Conservation (phyloP, 345 rosid genomes). For the Hevea brasiliensis region DNA sequence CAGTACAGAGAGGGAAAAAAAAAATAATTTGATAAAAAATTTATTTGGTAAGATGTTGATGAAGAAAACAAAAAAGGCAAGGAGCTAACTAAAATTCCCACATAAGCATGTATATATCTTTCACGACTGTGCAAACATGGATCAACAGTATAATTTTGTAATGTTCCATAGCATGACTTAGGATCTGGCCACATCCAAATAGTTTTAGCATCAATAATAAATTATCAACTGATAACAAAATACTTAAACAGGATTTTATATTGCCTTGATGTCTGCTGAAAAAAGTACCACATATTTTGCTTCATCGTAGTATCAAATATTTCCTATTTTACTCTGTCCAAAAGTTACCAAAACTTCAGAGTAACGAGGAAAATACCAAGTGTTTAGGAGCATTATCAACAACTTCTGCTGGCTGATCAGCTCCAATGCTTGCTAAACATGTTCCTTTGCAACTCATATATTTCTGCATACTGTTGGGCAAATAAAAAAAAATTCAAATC, state of each 20-base stretch:
- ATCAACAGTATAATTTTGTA: no score
- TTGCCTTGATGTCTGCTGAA: background rate
- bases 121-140: background rate
- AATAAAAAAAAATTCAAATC: conserved; percentile 6
- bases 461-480: conserved; percentile 57
- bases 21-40: no score
- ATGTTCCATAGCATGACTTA: background rate
- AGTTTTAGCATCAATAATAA: background rate
- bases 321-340: background rate
- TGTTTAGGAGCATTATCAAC: conserved; percentile 81
- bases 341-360: background rate
- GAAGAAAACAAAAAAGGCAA: background rate
- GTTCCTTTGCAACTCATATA: conserved; percentile 87
- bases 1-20: background rate
- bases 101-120: background rate
- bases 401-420: conserved; percentile 96
- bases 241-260: no score
- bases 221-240: no score
- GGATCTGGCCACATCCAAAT: background rate
- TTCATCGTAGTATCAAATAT: background rate
- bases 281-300: background rate
- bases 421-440: conserved; percentile 76
- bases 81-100: no score
- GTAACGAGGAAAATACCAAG: conserved; percentile 49
- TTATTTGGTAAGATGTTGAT: no score